These are phyloP conservation scores for Pythium volutum DNA, from an alignment of 352 stramenopile species.

Conservation along the genomic window DNA sequence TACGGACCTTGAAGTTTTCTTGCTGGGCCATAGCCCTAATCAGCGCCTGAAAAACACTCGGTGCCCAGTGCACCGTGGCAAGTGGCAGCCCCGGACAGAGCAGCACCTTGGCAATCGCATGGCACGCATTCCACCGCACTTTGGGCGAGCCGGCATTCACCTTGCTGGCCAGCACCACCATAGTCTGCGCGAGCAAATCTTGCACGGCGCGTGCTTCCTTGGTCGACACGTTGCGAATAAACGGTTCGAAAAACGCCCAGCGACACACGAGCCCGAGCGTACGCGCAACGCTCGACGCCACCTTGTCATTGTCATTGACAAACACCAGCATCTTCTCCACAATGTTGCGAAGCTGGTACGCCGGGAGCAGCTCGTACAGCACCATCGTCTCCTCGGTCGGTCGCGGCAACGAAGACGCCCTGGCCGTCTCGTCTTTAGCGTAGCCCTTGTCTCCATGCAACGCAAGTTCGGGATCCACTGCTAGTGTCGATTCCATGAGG, in stretches of 20 bases:
- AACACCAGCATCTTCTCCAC: conserved; percentile 84
- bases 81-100: conserved; percentile 74
- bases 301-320: conserved; percentile 88
- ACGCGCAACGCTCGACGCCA: conserved; percentile 78
- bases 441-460: background rate
- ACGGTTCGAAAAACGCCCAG: conserved; percentile 74
- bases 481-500: background rate
- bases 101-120: conserved; percentile 86
- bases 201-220: conserved; percentile 38
- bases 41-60: conserved; percentile 70
- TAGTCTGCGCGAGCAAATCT: conserved; percentile 63
- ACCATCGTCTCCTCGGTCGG: conserved; percentile 7
- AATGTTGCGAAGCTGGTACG: conserved; percentile 56
- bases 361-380: conserved; percentile 66
- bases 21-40: conserved; percentile 77
- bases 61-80: conserved; percentile 72
- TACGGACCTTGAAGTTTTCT: conserved; percentile 89
- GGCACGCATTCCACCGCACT: conserved; percentile 85
- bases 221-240: conserved; percentile 32
- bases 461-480: background rate
- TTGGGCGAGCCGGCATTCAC: conserved; percentile 81
- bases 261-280: conserved; percentile 78
- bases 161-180: conserved; percentile 66
- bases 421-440: background rate
- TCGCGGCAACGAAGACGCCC: background rate